Conservation (phyloP, 768 basidiomycete species). For the Russula olivacea region DNA sequence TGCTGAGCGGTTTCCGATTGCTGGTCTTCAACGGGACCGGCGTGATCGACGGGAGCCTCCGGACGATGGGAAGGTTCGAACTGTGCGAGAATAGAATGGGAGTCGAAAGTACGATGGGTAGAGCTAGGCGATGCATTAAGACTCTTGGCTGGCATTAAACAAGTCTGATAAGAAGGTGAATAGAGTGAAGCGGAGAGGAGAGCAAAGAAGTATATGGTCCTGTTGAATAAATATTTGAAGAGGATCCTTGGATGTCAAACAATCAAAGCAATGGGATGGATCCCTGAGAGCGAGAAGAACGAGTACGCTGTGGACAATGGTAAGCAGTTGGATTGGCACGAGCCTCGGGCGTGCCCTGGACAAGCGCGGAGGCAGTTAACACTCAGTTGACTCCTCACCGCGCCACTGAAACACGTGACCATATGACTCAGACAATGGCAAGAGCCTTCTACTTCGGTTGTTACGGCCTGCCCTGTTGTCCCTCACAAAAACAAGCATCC, state of each 20-base stretch:
- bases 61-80: conserved; percentile 6
- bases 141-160: conserved; percentile 24
- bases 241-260: not conserved
- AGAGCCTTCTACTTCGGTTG: conserved; percentile 8
- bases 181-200: not conserved
- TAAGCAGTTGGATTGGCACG: not conserved
- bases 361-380: not conserved
- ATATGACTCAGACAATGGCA: not conserved
- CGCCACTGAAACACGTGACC: not conserved
- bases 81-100: conserved; percentile 19
- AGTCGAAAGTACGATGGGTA: conserved; percentile 7
- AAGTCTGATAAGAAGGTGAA: not conserved
- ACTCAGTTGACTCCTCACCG: not conserved
- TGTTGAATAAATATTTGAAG: conserved; percentile 13
- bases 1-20: not conserved
- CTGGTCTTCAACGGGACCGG: not conserved
- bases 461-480: not conserved
- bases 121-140: conserved; percentile 21
- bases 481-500: not conserved
- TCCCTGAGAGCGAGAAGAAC: not conserved
- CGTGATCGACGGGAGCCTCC: not conserved
- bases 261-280: not conserved
- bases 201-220: not conserved
- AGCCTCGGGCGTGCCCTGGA: conserved; percentile 2
- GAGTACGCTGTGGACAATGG: not conserved